Base-by-base conservation (phyloP, 441 rosid species). In the Populus hybrid region DNA sequence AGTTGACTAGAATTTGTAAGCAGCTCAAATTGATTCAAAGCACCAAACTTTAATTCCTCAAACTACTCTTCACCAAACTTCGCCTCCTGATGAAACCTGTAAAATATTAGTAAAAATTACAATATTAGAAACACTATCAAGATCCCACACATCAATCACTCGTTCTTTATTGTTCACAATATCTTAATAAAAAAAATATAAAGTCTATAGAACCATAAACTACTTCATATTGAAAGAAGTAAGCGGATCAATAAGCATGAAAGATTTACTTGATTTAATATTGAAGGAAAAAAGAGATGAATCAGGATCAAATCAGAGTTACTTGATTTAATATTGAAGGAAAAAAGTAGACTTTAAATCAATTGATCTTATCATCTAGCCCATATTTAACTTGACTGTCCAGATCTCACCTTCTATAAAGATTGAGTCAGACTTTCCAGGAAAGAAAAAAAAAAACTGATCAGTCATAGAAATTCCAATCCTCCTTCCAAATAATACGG, bases 21-120 rank as follows among this genome's bases (percentile, higher is more conserved):
- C 76, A 81, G 76, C 81, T 77, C 78, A 42, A 64, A 74, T 35
- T 73, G 71, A 74, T 70, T 73, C 72, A 68, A 77, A 42, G 42
- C 74, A 29, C 72, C 77, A 78, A 83, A 75, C 69, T 71, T 61
- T 45, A 78, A 80, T 18, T 69, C 24, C 70, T 38, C n/a, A 68
- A 63, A 76, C 73, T 42, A 75, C 59, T 76, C 63, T 59, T 68
- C 71, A 38, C 38, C 63, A 69, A 38, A 72, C 70, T 21, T 68
- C 2, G 65, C 20, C 73, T 18, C 64, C 68, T 9, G 65, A 23
- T 14, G 2, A 72, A 31, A n/a, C 81, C 84, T 79, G 83, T 23
- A 59, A 72, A 40, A 64, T 7, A 68, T 21, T 26, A 69, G 1
- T 10, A 64, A 33, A n/a, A 76, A 1, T 12, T 7, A 40, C 67